Evolutionary conservation across 805 yeast genomes (phyloP).

Genomic region (Candida ulmi): DNA sequence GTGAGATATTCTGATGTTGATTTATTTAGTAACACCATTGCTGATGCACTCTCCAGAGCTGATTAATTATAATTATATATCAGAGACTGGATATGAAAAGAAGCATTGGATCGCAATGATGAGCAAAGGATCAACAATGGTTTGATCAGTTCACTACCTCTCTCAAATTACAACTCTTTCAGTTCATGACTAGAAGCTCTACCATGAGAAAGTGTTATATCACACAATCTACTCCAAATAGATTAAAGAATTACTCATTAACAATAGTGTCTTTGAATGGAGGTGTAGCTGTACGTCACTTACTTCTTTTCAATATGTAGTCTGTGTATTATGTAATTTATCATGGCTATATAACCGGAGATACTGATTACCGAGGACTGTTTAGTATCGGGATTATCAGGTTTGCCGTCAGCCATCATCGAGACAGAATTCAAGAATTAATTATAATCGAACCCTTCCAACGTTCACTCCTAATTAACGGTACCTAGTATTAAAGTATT

Average conservation of each 20-base stretch:
- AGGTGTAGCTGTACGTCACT: no score
- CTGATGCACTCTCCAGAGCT: conserved; percentile 43
- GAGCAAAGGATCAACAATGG: conserved; percentile 19
- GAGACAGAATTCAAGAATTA: no score
- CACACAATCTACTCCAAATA: conserved; percentile 13
- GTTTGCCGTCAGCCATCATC: no score
- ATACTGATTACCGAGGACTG: no score
- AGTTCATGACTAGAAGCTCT: conserved; percentile 67
- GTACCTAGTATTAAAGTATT: no score
- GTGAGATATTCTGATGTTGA: conserved; percentile 60
- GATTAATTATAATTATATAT: conserved; percentile 43
- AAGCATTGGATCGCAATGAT: conserved; percentile 24
- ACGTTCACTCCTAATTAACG: no score
- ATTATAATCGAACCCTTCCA: no score
- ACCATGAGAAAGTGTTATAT: conserved; percentile 44
- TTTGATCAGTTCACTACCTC: conserved; percentile 24
- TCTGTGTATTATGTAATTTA: no score
- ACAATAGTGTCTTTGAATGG: no score
- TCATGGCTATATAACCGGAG: no score
- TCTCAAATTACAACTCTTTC: conserved; percentile 48
- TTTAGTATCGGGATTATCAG: no score
- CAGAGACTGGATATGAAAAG: conserved; percentile 44
- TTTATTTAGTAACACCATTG: conserved; percentile 45
- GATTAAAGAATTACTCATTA: neutral
- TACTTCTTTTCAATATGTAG: no score